These are phyloP conservation scores for Penicillium desertorum DNA, from an alignment of 495 filamentous ascomycete species.

Conservation along the genomic window DNA sequence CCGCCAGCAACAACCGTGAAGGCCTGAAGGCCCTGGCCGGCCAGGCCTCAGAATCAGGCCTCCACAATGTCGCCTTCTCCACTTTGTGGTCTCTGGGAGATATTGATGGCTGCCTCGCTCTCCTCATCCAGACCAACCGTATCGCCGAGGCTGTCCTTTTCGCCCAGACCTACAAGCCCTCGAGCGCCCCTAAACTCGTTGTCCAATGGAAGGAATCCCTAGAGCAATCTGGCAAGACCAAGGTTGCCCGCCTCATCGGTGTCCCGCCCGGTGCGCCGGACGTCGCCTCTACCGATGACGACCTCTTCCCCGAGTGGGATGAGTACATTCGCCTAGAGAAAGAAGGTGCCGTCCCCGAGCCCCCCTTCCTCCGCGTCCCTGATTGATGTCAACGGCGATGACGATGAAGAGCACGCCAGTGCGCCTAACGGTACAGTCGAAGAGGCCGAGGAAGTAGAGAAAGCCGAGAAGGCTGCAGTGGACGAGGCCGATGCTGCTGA, in stretches of 20 bases:
- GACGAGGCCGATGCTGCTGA: slow-evolving; percentile 24
- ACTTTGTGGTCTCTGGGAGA: slow-evolving; percentile 87
- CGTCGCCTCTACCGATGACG: slow-evolving; percentile 68
- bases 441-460: slow-evolving; percentile 23
- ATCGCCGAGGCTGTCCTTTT: slow-evolving; percentile 85
- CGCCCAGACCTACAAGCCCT: slow-evolving; percentile 91
- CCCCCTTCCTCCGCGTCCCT: slow-evolving; percentile 44
- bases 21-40: slow-evolving; percentile 69
- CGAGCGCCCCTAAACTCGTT: slow-evolving; percentile 65
- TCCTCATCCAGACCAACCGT: slow-evolving; percentile 75
- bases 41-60: slow-evolving; percentile 71
- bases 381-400: slow-evolving; percentile 49
- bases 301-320: slow-evolving; percentile 94
- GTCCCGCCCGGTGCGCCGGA: slow-evolving; percentile 63
- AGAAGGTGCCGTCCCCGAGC: slow-evolving; percentile 52
- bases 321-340: slow-evolving; percentile 81
- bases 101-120: slow-evolving; percentile 74
- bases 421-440: slow-evolving; percentile 40
- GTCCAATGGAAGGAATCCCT: slow-evolving; percentile 75
- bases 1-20: slow-evolving; percentile 70
- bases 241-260: slow-evolving; percentile 77
- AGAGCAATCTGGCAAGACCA: slow-evolving; percentile 76
- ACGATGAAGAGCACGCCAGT: slow-evolving; percentile 29
- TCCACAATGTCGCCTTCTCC: slow-evolving; percentile 89
- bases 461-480: slow-evolving; percentile 20